phyloP scores from a whole-genome alignment of 2,329 filamentous ascomycete species.

The Fusarium nanum region DNA sequence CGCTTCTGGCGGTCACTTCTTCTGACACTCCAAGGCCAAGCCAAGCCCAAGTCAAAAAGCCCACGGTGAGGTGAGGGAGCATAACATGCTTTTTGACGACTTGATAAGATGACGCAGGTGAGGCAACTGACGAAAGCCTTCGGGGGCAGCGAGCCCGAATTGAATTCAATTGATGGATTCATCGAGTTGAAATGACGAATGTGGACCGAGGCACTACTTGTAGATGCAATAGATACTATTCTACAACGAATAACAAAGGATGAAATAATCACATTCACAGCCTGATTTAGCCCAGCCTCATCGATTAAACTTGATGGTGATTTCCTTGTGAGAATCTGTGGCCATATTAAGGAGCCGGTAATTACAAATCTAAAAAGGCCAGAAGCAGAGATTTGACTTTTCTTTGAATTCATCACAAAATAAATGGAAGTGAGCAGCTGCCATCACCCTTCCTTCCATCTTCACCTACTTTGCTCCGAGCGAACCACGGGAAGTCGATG shows the following conservation, averaged over 20 bases:
- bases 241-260: slow-evolving; percentile 5
- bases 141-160: slow-evolving; percentile 3
- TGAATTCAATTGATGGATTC: slow-evolving; percentile 3
- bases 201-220: slow-evolving; percentile 3
- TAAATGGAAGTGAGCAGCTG: neutral
- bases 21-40: slow-evolving; percentile 3
- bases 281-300: neutral
- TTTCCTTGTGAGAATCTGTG: neutral
- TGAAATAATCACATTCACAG: neutral
- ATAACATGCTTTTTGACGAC: slow-evolving; percentile 3
- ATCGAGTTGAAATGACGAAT: slow-evolving; percentile 22
- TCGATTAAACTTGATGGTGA: neutral
- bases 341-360: neutral
- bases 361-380: slow-evolving; percentile 2
- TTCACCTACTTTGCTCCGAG: slow-evolving; percentile 20
- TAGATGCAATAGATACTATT: neutral
- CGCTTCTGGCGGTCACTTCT: neutral
- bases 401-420: neutral
- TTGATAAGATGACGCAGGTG: slow-evolving; percentile 21
- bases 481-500: slow-evolving; percentile 34
- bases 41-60: slow-evolving; percentile 9
- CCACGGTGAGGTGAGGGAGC: neutral
- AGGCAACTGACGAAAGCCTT: slow-evolving; percentile 31
- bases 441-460: neutral
- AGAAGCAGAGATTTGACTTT: neutral